phyloP scores from a whole-genome alignment of 345 rosid species.

The Orychophragmus violaceus region DNA sequence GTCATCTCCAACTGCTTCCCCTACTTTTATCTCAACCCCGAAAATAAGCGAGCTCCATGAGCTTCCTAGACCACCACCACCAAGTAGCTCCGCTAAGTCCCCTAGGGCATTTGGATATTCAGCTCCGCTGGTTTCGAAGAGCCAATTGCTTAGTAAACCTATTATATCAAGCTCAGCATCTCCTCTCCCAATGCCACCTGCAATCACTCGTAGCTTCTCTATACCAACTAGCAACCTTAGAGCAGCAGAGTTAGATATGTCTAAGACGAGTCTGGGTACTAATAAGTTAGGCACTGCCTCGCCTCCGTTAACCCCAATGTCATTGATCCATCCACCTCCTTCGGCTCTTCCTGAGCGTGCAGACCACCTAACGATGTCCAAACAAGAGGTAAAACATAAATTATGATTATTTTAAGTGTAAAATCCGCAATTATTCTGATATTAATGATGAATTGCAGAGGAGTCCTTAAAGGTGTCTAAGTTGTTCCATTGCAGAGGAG shows the following conservation, averaged over 20 bases:
- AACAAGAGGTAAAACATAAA: constrained; percentile 38
- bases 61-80: constrained; percentile 93
- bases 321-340: constrained; percentile 31
- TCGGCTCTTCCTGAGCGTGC: constrained; percentile 4
- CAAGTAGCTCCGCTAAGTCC: constrained; percentile 35
- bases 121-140: constrained; percentile 63
- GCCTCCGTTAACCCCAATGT: constrained; percentile 68
- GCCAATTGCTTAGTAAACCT: constrained; percentile 40
- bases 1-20: constrained; percentile 56
- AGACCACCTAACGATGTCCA: constrained; percentile 21
- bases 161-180: constrained; percentile 39
- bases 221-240: constrained; percentile 64
- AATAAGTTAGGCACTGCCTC: constrained; percentile 43
- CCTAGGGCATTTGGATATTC: constrained; percentile 59
- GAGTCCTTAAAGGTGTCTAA: constrained; percentile 7
- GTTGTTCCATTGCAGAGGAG: constrained; percentile 15
- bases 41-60: constrained; percentile 96
- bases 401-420: background rate
- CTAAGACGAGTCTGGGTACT: constrained; percentile 35
- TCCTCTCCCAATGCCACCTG: constrained; percentile 78
- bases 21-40: constrained; percentile 70
- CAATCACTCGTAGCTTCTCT: constrained; percentile 75
- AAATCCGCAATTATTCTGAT: background rate
- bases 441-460: constrained; percentile 15
- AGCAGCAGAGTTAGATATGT: constrained; percentile 34